These are phyloP conservation scores for Isabelozyma rhagii DNA, from an alignment of 805 yeast species.

Conservation along the genomic window DNA sequence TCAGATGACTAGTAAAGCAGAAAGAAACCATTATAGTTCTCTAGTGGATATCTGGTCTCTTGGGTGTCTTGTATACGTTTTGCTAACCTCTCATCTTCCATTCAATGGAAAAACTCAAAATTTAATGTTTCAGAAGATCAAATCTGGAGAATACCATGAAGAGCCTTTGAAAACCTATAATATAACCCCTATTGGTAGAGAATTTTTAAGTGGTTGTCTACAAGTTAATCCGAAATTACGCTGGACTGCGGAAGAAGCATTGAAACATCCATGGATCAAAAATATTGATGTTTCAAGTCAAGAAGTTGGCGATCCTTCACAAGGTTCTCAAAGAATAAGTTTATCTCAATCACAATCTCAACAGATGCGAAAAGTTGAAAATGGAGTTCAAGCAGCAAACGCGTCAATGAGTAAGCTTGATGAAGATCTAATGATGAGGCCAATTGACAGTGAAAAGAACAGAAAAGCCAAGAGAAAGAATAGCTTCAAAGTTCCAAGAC, in stretches of 20 bases:
- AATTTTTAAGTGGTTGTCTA: constrained; percentile 66
- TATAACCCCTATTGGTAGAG: constrained; percentile 65
- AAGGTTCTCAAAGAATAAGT: constrained; percentile 41
- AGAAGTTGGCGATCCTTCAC: constrained; percentile 15
- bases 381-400: constrained; percentile 29
- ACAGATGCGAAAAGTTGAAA: constrained; percentile 47
- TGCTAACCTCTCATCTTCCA: constrained; percentile 90
- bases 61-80: constrained; percentile 90
- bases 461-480: constrained; percentile 18
- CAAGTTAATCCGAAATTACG: constrained; percentile 75
- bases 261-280: constrained; percentile 79
- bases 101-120: constrained; percentile 92
- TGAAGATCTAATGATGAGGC: constrained; percentile 42
- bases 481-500: constrained; percentile 42
- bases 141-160: constrained; percentile 75
- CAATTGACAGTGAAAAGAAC: constrained; percentile 29
- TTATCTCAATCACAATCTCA: constrained; percentile 71
- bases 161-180: constrained; percentile 66
- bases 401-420: constrained; percentile 39
- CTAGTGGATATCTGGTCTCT: constrained; percentile 97
- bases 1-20: constrained; percentile 12
- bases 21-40: constrained; percentile 57
- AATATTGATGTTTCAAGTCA: constrained; percentile 18
- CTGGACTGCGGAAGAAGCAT: constrained; percentile 71
- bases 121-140: constrained; percentile 72